Evolutionary conservation across 2,329 filamentous ascomycete genomes (phyloP), one percentile per base, ranked within the genome.

Genomic region (Fusarium clavum): DNA sequence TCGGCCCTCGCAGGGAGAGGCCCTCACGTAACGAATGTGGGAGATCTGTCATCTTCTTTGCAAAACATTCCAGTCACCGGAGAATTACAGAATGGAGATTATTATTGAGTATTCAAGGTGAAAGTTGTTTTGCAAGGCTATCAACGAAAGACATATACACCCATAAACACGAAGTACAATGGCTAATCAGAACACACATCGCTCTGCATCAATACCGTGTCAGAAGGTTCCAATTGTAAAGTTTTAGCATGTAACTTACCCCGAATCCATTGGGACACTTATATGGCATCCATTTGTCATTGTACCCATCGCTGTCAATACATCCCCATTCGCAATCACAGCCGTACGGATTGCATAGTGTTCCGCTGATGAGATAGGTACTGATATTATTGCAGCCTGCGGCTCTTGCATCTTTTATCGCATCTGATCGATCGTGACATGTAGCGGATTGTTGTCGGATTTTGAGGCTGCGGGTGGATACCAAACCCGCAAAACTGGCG

Each of bases 271-370:
- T n/a, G 2, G 58, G 58, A 9, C 58, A 60, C 20, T 13, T 6
- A 16, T 60, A 46, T 25, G 44, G 32, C 1, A 47, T 61, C 58
- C 58, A 61, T 1, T 47, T 12, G 2, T 61, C 55, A 6, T 24
- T 60, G 1, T 51, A n/a, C 3, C 58, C 58, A 10, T 61, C 45
- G 11, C 55, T 61, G 3, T 61, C 16, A 2, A 61, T 61, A 3
- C 58, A 51, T 4, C 58, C 58, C 58, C 58, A 61, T 2, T 61
- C 34, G 0, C 55, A 61, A 30, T 51, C 27, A 20, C 58, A 61
- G 0, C 58, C 58, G 0, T 3, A 20, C 0, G 55, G 58, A 10
- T 60, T 16, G 5, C 44, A 60, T 6, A 49, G 0, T 5, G 44
- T 60, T 4, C 58, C 55, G 1, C 43, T 61, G 1, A 60, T 12